phyloP scores from a whole-genome alignment of 306 rosid genomes.

The Clitoria ternatea region DNA sequence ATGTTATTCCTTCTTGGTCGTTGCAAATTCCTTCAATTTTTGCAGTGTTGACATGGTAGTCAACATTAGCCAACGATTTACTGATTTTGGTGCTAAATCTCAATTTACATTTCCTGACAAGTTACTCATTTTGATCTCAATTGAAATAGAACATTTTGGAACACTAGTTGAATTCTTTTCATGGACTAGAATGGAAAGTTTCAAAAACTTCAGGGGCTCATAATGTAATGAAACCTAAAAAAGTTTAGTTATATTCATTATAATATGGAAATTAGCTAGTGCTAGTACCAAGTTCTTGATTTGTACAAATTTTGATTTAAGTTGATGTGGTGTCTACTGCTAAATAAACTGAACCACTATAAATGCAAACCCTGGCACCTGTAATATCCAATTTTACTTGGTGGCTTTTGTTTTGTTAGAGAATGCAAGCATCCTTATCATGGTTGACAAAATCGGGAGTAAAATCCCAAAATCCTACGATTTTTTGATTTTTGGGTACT shows the following conservation, averaged over 20 bases:
- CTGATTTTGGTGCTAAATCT: background rate
- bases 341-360: constrained; percentile 3
- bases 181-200: background rate
- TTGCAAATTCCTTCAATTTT: background rate
- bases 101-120: background rate
- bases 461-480: too few species aligned
- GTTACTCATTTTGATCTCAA: background rate
- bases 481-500: too few species aligned
- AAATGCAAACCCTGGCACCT: background rate
- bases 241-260: background rate
- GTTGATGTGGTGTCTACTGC: background rate
- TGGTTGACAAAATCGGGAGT: too few species aligned
- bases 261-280: background rate
- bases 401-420: background rate
- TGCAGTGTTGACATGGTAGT: background rate
- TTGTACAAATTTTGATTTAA: background rate
- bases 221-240: background rate
- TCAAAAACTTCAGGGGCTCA: background rate
- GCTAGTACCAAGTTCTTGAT: background rate
- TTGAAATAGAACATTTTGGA: background rate
- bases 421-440: background rate
- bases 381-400: background rate
- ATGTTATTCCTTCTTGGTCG: background rate
- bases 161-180: background rate
- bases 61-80: background rate